Percentiles rank a stretch among this genome's conserved stretches.
These are phyloP conservation scores for Penicillium sp. DNA, from an alignment of 2,329 filamentous ascomycete species.

Conservation along the genomic window DNA sequence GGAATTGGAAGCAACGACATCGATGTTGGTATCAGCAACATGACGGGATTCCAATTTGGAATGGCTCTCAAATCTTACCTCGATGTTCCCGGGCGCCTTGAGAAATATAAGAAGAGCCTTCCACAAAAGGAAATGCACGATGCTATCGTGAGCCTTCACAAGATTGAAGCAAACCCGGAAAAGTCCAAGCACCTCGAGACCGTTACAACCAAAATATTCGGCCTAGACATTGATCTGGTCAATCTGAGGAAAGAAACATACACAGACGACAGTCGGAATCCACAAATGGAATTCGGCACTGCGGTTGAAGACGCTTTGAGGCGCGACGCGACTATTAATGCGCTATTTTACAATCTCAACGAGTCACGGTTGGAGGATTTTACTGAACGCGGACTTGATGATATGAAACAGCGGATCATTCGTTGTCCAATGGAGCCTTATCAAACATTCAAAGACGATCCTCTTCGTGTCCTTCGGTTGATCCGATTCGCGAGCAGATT, in stretches of 20 bases:
- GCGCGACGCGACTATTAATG: conserved; percentile 91
- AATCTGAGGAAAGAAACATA: conserved; percentile 93
- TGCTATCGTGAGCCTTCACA: conserved; percentile 76
- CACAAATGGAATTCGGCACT: conserved; percentile 90
- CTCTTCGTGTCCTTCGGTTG: conserved; percentile 79
- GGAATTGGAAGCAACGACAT: conserved; percentile 51
- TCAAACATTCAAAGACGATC: conserved; percentile 93
- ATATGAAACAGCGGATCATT: conserved; percentile 73
- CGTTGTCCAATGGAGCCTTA: conserved; percentile 83
- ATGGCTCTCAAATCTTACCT: conserved; percentile 46
- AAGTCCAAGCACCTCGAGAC: conserved; percentile 97
- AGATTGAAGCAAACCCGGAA: conserved; percentile 87
- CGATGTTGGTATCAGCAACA: conserved; percentile 51
- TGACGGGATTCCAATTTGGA: conserved; percentile 53
- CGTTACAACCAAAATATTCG: conserved; percentile 80
- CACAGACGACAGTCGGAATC: conserved; percentile 82
- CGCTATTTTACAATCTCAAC: conserved; percentile 92
- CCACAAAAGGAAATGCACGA: conserved; percentile 55
- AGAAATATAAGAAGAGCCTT: conserved; percentile 49
- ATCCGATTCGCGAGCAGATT: conserved; percentile 89
- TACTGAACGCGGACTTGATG: conserved; percentile 69
- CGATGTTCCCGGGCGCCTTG: conserved; percentile 39
- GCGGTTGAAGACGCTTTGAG: conserved; percentile 85
- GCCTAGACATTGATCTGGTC: conserved; percentile 88
- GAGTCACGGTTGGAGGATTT: conserved; percentile 81